Evolutionary conservation across 78 protist genomes (phyloP).

Genomic region (Polysphondylium violaceum): DNA sequence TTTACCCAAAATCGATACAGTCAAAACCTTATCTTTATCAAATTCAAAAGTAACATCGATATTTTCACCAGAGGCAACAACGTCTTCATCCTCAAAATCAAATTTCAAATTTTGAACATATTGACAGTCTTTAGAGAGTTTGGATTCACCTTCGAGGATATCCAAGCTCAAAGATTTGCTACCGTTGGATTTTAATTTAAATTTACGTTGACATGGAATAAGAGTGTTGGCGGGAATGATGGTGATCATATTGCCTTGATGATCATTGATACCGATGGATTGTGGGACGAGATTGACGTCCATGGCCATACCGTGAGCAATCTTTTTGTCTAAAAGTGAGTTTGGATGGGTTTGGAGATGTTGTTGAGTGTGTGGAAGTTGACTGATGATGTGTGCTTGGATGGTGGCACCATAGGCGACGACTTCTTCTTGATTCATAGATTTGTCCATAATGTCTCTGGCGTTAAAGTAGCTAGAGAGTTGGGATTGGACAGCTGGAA

Average conservation of each 20-base stretch:
- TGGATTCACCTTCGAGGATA: background rate
- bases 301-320: conserved; percentile 39
- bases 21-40: background rate
- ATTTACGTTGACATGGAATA: conserved; percentile 94
- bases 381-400: conserved; percentile 93
- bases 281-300: conserved; percentile 96
- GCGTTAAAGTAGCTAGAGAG: conserved; percentile 93
- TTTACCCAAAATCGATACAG: too few relatives aligned
- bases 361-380: background rate
- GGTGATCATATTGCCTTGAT: conserved; percentile 98
- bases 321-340: conserved; percentile 82
- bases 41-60: background rate
- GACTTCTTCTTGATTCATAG: conserved; percentile 99
- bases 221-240: conserved; percentile 94
- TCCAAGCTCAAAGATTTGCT: background rate
- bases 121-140: too few relatives aligned
- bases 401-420: conserved; percentile 99
- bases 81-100: background rate
- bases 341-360: background rate
- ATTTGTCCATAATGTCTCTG: conserved; percentile 91
- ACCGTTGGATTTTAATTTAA: conserved; percentile 13
- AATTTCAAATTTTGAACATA: too few relatives aligned
- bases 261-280: conserved; percentile 99
- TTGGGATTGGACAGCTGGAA: conserved; percentile 96
- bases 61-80: background rate